Base-by-base conservation (phyloP, 257 asterid species). In the Fraxinus americana region DNA sequence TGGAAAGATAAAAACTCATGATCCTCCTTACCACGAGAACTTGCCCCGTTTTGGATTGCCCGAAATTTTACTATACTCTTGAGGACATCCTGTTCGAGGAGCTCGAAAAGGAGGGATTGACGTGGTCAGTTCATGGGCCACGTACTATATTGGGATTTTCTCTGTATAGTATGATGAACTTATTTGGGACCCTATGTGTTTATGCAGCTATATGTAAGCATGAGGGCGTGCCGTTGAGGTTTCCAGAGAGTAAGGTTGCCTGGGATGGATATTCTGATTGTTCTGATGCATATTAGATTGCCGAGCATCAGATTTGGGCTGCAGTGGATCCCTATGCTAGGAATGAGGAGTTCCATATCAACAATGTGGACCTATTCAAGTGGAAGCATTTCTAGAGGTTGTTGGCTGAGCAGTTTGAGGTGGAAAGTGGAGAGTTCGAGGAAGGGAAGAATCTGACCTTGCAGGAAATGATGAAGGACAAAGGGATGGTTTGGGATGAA, bases 161-260 rank as follows among this genome's bases (percentile, higher is more conserved):
- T 2, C 82, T 78, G 0, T 83, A 65, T 75, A 83, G 82, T 65
- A 23, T 77, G 80, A 83, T 79, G 78, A 83, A 80, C 72, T 2
- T 75, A 0, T 25, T 75, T 0, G 50, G 73, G 2, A 69, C 74
- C 8, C 73, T 80, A 4, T 74, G 74, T 34, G 82, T 77, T 14
- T 80, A 83, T 6, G 82, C 87, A 0, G 82, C 87, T 4, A 74
- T 83, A 4, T 83, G 87, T 25, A 80, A 77, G 78, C 82, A 80
- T 10, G 80, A 83, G 82, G 74, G 74, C 1, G n/a, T 11, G 78
- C 80, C 78, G 27, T 59, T 83, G 80, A 74, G 14, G 19, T 83
- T 76, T 41, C 79, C 84, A 8, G 86, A 83, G 12, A 30, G 78
- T 13, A 79, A 83, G 59, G 38, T 6, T 1, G 78, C 73, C 8